Conservation (phyloP, 495 filamentous ascomycete genomes). For the Hyaloscypha finlandica region DNA sequence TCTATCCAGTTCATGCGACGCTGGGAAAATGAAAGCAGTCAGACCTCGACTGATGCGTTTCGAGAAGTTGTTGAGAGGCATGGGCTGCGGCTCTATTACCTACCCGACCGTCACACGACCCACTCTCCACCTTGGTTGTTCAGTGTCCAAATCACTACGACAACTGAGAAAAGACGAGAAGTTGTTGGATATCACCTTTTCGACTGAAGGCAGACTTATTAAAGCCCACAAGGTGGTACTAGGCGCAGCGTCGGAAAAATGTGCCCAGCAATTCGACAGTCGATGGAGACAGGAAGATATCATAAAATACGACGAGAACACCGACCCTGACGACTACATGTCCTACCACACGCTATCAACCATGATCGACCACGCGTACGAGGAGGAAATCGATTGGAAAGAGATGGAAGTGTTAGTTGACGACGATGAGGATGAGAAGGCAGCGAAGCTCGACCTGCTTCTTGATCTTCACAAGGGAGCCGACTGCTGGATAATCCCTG, state of each 20-base stretch:
- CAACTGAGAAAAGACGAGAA: slow-evolving; percentile 25
- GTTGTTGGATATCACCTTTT: slow-evolving; percentile 33
- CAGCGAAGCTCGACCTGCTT: slow-evolving; percentile 26
- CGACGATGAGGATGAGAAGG: slow-evolving; percentile 25
- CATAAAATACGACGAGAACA: slow-evolving; percentile 7
- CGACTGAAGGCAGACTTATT: slow-evolving; percentile 25
- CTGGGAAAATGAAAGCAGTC: slow-evolving; percentile 24
- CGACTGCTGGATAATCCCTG: slow-evolving; percentile 23
- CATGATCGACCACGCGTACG: slow-evolving; percentile 37
- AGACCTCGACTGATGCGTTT: slow-evolving; percentile 33
- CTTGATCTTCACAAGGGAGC: slow-evolving; percentile 32
- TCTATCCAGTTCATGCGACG: slow-evolving; percentile 32
- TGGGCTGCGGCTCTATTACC: slow-evolving; percentile 31
- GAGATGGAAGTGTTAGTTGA: slow-evolving; percentile 21
- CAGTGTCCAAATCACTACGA: slow-evolving; percentile 15
- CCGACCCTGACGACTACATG: slow-evolving; percentile 24
- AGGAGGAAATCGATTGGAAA: slow-evolving; percentile 22
- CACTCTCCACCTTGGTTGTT: not conserved
- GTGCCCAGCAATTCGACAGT: slow-evolving; percentile 27
- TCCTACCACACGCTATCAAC: slow-evolving; percentile 28
- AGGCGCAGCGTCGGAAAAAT: slow-evolving; percentile 32
- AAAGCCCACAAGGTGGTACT: slow-evolving; percentile 34
- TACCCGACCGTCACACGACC: slow-evolving; percentile 28
- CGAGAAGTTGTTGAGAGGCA: slow-evolving; percentile 28
- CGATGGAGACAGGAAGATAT: slow-evolving; percentile 20